Conservation (phyloP, 495 filamentous ascomycete species). For the Penicillium ucsense region DNA sequence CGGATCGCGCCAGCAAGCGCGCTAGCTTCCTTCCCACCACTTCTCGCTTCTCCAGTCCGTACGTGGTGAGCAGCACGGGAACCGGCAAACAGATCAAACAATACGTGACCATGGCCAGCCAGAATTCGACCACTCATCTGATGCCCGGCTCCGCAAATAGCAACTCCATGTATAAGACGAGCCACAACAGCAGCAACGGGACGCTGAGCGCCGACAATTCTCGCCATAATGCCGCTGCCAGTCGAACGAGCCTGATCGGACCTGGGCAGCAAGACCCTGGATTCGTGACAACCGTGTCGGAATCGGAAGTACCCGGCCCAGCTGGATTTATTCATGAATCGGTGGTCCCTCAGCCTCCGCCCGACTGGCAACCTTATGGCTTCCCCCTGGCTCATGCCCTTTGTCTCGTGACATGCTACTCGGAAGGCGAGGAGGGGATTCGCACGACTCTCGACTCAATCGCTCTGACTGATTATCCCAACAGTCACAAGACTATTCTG, state of each 20-base stretch:
- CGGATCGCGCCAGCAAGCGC: slow-evolving; percentile 68
- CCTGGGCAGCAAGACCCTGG: slow-evolving; percentile 28
- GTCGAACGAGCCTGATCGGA: slow-evolving; percentile 43
- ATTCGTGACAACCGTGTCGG: slow-evolving; percentile 47
- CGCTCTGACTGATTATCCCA: slow-evolving; percentile 96
- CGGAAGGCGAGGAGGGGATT: slow-evolving; percentile 86
- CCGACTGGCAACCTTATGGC: slow-evolving; percentile 93
- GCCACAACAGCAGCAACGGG: slow-evolving; percentile 57
- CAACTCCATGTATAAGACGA: slow-evolving; percentile 57
- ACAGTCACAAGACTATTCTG: slow-evolving; percentile 94
- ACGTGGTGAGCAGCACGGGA: slow-evolving; percentile 54
- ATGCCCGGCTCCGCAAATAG: slow-evolving; percentile 46
- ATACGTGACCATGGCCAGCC: slow-evolving; percentile 93
- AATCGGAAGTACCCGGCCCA: slow-evolving; percentile 68
- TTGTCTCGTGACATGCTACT: slow-evolving; percentile 95
- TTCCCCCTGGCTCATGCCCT: slow-evolving; percentile 90
- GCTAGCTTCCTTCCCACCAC: slow-evolving; percentile 73
- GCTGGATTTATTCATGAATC: slow-evolving; percentile 90
- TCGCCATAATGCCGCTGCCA: slow-evolving; percentile 31
- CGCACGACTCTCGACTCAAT: slow-evolving; percentile 93
- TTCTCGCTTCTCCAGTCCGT: slow-evolving; percentile 91
- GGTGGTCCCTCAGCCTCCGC: slow-evolving; percentile 94
- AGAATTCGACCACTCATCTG: slow-evolving; percentile 68
- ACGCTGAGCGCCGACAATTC: slow-evolving; percentile 38
- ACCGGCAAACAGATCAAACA: slow-evolving; percentile 39